These are phyloP conservation scores for Psilocybe sp. DNA, from an alignment of 768 basidiomycete genomes.

Conservation along the genomic window DNA sequence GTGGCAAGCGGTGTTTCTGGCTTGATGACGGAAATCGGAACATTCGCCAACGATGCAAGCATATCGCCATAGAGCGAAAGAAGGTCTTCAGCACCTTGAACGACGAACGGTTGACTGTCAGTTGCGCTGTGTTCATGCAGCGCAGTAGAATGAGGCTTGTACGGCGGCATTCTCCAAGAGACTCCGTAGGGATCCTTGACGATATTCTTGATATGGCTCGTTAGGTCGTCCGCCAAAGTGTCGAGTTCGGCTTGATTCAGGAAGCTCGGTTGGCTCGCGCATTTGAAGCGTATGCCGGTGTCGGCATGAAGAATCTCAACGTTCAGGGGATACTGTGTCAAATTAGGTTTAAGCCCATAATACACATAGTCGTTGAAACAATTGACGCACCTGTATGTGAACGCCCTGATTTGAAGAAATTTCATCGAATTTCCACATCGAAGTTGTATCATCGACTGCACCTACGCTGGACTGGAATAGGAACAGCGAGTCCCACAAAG, in stretches of 20 bases:
- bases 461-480: constrained; percentile 35
- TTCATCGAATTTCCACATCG: constrained; percentile 28
- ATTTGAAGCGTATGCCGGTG: constrained; percentile 29
- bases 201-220: neutral
- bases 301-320: constrained; percentile 34
- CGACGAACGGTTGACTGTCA: no score
- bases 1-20: constrained; percentile 33
- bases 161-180: no score
- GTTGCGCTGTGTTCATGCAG: no score
- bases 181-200: neutral
- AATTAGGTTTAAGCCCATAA: neutral
- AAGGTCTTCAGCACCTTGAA: neutral
- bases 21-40: constrained; percentile 26
- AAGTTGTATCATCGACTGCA: constrained; percentile 9
- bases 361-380: neutral
- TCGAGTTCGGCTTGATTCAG: constrained; percentile 18
- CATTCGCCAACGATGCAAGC: constrained; percentile 21
- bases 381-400: constrained; percentile 24
- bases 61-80: constrained; percentile 11
- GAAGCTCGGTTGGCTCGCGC: constrained; percentile 30
- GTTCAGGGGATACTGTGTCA: constrained; percentile 39
- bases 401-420: constrained; percentile 9
- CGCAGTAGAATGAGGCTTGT: no score
- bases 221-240: neutral
- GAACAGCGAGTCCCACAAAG: constrained; percentile 42